Evolutionary conservation across 148 eudicot genomes (phyloP).

Genomic region (Rhododendron henanense): DNA sequence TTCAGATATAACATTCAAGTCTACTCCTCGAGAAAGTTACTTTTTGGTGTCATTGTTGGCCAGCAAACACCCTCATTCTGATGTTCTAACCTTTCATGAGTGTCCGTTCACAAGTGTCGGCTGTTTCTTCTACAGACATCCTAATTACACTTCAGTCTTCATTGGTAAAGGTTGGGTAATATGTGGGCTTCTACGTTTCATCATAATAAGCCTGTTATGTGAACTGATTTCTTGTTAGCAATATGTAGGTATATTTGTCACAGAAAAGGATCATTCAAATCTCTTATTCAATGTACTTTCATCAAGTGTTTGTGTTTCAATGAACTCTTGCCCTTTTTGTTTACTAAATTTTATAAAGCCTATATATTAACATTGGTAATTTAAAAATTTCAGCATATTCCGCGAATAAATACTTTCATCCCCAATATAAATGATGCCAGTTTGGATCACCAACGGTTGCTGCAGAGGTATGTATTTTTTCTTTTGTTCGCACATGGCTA

Average conservation of each 20-base stretch:
- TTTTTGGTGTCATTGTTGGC: neutral
- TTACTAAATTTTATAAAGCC: neutral
- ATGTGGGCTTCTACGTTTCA: neutral
- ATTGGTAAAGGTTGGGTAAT: too few relatives aligned
- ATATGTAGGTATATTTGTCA: neutral
- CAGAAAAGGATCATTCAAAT: neutral
- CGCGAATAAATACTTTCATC: constrained; percentile 66
- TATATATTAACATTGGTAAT: neutral
- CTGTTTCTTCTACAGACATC: too few relatives aligned
- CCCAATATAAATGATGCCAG: constrained; percentile 73
- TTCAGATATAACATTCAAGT: neutral
- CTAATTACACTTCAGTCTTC: too few relatives aligned
- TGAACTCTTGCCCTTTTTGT: neutral
- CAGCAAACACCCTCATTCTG: neutral
- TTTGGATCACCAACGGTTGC: constrained; percentile 74
- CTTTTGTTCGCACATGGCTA: neutral
- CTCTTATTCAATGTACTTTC: neutral
- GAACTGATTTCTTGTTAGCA: neutral
- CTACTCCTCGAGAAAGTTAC: neutral
- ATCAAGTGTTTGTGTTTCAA: neutral
- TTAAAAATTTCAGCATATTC: constrained; percentile 58
- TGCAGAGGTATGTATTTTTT: constrained; percentile 49
- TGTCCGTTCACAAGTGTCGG: neutral
- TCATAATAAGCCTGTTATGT: neutral
- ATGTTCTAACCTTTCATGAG: neutral